Evolutionary conservation across 2,329 filamentous ascomycete species (phyloP), one percentile per base, ranked within the genome.

Genomic region (Botrytis cinerea): DNA sequence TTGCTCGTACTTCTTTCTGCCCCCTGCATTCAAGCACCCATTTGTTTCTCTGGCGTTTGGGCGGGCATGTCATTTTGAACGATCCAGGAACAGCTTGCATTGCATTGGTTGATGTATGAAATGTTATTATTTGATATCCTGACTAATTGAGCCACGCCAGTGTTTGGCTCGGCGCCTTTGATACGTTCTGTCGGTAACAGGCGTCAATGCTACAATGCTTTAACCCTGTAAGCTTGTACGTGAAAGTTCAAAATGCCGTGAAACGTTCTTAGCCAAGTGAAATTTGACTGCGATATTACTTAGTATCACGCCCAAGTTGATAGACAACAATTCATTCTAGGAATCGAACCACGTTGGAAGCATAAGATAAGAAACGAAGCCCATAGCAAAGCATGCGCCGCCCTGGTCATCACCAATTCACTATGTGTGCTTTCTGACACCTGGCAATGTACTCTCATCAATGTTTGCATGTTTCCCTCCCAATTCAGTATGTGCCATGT

Each of bases 211-310:
- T 32, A 38, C 16, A 57, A 57, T 43, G 35, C 48, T 57, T 32
- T 43, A 18, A 7, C 28, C 48, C 54, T 43, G 9, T 12, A 57
- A 32, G 35, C 25, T 16, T 57, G 35, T 57, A 28, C 16, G 25
- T 45, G 40, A 46, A 54, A 59, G 18, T 59, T 25, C 9, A 32
- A 16, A 57, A 67, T 38, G 28, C 28, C 22, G 48, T 67, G 46
- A 9, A 57, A 72, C 22, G 28, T 46, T 57, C 38, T 66, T 22
- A 51, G 22, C 18, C 20, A 40, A 63, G 45, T 16, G 5, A 25
- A 71, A 18, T 5, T 54, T 45, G 48, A 45, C 43, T 22, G 61
- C 51, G 20, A 72, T 72, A 51, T n/a, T 57, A 59, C 45, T 46
- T n/a, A 54, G 35, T 25, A 46, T 57, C n/a, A 28, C 18, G 22